phyloP scores from a whole-genome alignment of 1,284 basidiomycete genomes.

The Thelephora terrestris region DNA sequence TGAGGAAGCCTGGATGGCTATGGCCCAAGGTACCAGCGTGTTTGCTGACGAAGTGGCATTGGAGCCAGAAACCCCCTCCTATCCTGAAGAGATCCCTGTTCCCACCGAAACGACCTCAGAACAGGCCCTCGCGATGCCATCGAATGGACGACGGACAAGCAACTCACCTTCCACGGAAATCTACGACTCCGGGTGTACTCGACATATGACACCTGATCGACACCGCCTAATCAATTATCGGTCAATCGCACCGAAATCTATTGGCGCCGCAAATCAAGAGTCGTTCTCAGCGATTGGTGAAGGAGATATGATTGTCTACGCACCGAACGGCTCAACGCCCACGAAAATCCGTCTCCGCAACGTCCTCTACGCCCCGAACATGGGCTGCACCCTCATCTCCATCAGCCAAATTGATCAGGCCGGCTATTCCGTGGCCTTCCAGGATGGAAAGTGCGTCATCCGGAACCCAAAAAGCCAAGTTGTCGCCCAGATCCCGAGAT shows the following conservation, averaged over 20 bases:
- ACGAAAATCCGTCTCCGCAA: conserved; percentile 18
- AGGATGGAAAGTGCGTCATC: conserved; percentile 16
- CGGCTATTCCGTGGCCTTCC: conserved; percentile 15
- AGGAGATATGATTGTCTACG: conserved; percentile 21
- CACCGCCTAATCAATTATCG: conserved; percentile 15
- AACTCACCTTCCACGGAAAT: conserved; percentile 13
- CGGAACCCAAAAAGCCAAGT: conserved; percentile 7
- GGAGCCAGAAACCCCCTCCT: not conserved
- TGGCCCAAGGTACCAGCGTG: not conserved
- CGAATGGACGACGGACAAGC: conserved; percentile 1
- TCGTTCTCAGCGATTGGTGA: conserved; percentile 22
- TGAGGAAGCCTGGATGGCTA: not conserved
- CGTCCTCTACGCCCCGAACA: conserved; percentile 25
- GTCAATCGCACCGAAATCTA: conserved; percentile 16
- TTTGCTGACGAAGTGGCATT: not conserved
- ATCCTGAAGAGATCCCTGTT: not conserved
- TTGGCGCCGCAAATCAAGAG: conserved; percentile 23
- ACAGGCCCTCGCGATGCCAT: not conserved
- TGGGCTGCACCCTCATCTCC: conserved; percentile 26
- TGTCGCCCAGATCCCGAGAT: conserved; percentile 17
- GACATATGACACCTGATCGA: conserved; percentile 25
- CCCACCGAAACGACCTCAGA: conserved; percentile 3
- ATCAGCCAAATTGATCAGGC: conserved; percentile 18
- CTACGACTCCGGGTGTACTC: conserved; percentile 25
- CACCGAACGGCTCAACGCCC: conserved; percentile 20